Percentiles rank a stretch among this genome's conserved stretches.
These are phyloP conservation scores for Metschnikowia sp. DNA, from an alignment of 805 yeast species.

Conservation along the genomic window DNA sequence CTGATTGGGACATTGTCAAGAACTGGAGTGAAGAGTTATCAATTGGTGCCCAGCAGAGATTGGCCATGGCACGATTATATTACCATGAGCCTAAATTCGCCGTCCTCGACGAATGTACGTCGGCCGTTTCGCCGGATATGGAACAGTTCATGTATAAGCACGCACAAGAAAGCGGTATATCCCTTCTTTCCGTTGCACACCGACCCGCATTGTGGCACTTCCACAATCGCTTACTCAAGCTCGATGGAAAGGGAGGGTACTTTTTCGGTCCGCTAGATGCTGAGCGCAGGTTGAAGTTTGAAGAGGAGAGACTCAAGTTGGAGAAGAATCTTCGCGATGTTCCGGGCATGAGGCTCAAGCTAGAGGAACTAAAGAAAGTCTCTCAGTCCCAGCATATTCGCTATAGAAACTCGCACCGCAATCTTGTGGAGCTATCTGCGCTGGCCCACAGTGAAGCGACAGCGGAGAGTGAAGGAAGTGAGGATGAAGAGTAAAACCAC, in stretches of 20 bases:
- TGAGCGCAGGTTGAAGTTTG: conserved; percentile 64
- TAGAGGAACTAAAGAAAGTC: conserved; percentile 59
- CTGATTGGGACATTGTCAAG: conserved; percentile 56
- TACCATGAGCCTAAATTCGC: conserved; percentile 93
- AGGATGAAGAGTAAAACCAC: too few species aligned
- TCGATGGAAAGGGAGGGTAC: conserved; percentile 80
- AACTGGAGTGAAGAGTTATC: conserved; percentile 90
- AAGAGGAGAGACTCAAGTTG: conserved; percentile 69
- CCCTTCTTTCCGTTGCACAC: conserved; percentile 87
- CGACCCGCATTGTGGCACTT: conserved; percentile 91
- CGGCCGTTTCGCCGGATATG: conserved; percentile 87
- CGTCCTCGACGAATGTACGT: conserved; percentile 92
- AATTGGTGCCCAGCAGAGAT: conserved; percentile 87
- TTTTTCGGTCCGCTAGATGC: conserved; percentile 65
- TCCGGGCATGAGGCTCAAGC: conserved; percentile 61
- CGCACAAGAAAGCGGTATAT: conserved; percentile 75
- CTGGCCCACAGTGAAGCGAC: too few species aligned
- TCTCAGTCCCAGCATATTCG: conserved; percentile 41
- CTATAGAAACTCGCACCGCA: conserved; percentile 28
- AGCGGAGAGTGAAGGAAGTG: too few species aligned
- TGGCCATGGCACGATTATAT: conserved; percentile 89
- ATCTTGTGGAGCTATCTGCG: conserved; percentile 19
- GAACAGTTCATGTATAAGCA: conserved; percentile 85
- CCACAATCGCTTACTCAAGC: conserved; percentile 77
- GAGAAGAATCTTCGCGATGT: conserved; percentile 71